Evolutionary conservation across 768 basidiomycete genomes (phyloP).

Genomic region (Tulasnella calospora): DNA sequence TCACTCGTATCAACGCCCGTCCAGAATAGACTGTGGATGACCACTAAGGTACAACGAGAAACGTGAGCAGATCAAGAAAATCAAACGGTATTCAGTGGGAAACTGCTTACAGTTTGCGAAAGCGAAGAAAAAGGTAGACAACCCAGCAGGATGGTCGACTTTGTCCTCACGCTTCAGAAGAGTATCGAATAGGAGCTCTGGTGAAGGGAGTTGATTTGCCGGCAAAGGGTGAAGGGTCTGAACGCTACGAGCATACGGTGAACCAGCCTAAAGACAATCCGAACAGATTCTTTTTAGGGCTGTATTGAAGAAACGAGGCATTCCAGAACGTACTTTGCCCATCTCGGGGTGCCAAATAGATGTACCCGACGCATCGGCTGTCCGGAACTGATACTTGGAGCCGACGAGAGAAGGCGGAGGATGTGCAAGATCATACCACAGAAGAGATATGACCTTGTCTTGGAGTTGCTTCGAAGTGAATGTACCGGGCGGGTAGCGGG

Average conservation of each 20-base stretch:
- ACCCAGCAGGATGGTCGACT: slow-evolving; percentile 32
- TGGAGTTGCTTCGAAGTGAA: slow-evolving; percentile 41
- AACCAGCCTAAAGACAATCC: slow-evolving; percentile 40
- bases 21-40: slow-evolving; percentile 32
- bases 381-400: slow-evolving; percentile 12
- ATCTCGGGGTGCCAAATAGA: slow-evolving; percentile 22
- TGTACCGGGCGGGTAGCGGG: slow-evolving; percentile 50
- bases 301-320: neutral
- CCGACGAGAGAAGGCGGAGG: neutral
- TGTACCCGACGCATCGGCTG: neutral
- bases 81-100: neutral
- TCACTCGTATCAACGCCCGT: slow-evolving; percentile 1
- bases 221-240: slow-evolving; percentile 44
- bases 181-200: slow-evolving; percentile 41
- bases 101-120: slow-evolving; percentile 28
- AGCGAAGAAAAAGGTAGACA: slow-evolving; percentile 31
- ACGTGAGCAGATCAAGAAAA: neutral
- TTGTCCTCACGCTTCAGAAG: slow-evolving; percentile 38
- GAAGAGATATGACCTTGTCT: slow-evolving; percentile 45
- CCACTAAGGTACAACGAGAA: neutral
- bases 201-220: slow-evolving; percentile 47
- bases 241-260: slow-evolving; percentile 57
- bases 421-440: slow-evolving; percentile 42
- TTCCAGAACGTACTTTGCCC: slow-evolving; percentile 1
- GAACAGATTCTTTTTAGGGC: neutral